These are phyloP conservation scores for Arabidopsis arenosa DNA, from an alignment of 345 rosid species.

Conservation along the genomic window DNA sequence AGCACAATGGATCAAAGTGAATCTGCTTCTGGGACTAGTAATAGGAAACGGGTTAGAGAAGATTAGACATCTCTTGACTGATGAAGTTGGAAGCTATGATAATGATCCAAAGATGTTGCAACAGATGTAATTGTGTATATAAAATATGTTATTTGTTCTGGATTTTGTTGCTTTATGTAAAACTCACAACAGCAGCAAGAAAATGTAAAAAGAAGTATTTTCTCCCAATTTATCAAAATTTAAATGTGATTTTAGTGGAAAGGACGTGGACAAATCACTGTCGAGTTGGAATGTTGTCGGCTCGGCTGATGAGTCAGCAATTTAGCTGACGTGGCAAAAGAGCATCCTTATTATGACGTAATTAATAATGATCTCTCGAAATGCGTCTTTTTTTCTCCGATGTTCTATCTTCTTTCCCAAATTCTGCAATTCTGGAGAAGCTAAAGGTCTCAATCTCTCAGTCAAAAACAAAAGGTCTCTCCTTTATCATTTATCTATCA, in stretches of 20 bases:
- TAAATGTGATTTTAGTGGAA: background rate
- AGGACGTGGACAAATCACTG: conserved; percentile 31
- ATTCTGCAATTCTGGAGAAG: conserved; percentile 44
- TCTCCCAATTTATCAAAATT: background rate
- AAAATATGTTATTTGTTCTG: background rate
- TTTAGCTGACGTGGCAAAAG: conserved; percentile 22
- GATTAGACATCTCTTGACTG: conserved; percentile 38
- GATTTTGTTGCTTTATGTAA: background rate
- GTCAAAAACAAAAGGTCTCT: conserved; percentile 8
- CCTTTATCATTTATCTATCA: conserved; percentile 24
- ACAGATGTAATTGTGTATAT: no score
- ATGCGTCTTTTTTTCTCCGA: conserved; percentile 34
- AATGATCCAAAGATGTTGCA: no score
- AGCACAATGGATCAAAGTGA: conserved; percentile 18
- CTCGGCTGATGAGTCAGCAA: conserved; percentile 37
- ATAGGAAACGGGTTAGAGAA: conserved; percentile 48
- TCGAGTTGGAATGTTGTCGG: conserved; percentile 30
- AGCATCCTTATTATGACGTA: conserved; percentile 1
- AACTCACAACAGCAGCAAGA: background rate
- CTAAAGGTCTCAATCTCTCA: conserved; percentile 35
- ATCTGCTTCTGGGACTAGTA: conserved; percentile 20
- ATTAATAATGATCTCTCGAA: conserved; percentile 28
- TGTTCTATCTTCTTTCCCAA: conserved; percentile 23
- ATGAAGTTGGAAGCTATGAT: conserved; percentile 1
- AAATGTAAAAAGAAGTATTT: background rate